These are phyloP conservation scores for Orbilia brochopaga DNA, from an alignment of 2,329 filamentous ascomycete genomes.

Conservation along the genomic window DNA sequence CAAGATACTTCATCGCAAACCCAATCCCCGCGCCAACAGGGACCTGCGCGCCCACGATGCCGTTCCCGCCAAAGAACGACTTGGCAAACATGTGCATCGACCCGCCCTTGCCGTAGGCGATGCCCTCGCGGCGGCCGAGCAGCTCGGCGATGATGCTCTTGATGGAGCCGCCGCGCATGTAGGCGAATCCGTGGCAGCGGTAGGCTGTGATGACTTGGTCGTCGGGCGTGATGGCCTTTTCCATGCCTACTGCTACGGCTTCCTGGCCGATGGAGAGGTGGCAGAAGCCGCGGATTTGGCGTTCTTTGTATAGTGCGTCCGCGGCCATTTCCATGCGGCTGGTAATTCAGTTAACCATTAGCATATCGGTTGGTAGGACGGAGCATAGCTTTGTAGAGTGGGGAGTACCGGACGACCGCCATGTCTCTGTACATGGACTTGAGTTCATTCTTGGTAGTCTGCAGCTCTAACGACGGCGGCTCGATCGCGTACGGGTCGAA, in stretches of 20 bases:
- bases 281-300: slow-evolving; percentile 99
- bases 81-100: slow-evolving; percentile 99
- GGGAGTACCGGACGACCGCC: slow-evolving; percentile 83
- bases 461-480: slow-evolving; percentile 87
- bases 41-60: slow-evolving; percentile 98
- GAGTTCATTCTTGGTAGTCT: slow-evolving; percentile 95
- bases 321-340: slow-evolving; percentile 99
- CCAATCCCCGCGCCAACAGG: slow-evolving; percentile 95
- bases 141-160: slow-evolving; percentile 95
- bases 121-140: slow-evolving; percentile 91
- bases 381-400: background rate
- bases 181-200: slow-evolving; percentile 96
- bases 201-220: slow-evolving; percentile 98
- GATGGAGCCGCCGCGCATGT: slow-evolving; percentile 91
- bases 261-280: slow-evolving; percentile 97
- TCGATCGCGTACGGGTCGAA: slow-evolving; percentile 99
- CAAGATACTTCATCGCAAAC: slow-evolving; percentile 94
- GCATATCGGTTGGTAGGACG: background rate
- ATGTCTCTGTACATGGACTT: slow-evolving; percentile 99
- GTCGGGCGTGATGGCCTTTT: slow-evolving; percentile 87
- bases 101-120: slow-evolving; percentile 97
- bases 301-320: slow-evolving; percentile 99
- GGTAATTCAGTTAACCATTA: slow-evolving; percentile 33
- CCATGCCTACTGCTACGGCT: slow-evolving; percentile 94
- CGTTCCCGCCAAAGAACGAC: slow-evolving; percentile 98